These are phyloP conservation scores for Scenedesmus sp. DNA, from an alignment of 163 green algal genomes.

Conservation along the genomic window DNA sequence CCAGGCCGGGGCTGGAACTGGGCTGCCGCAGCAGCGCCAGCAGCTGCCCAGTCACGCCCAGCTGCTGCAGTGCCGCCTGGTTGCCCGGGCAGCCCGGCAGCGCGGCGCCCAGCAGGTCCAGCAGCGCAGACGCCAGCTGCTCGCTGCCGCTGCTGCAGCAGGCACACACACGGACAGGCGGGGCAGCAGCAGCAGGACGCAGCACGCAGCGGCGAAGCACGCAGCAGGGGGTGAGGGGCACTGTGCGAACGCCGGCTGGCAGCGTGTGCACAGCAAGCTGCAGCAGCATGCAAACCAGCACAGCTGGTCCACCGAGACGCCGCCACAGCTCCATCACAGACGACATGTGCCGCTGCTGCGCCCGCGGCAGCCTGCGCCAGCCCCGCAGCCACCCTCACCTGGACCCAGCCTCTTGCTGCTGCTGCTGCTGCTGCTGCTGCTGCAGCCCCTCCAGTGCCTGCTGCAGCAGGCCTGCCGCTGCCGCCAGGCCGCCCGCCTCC, in stretches of 20 bases:
- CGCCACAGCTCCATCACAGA: too few species aligned
- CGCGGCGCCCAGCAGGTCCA: constrained; percentile 51
- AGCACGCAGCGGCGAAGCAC: too few species aligned
- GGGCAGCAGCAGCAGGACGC: constrained; percentile 16
- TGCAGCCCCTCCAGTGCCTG: neutral
- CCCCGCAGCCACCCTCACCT: neutral
- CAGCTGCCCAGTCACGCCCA: constrained; percentile 25
- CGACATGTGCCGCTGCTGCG: neutral
- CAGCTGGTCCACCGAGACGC: too few species aligned
- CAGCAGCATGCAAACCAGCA: neutral
- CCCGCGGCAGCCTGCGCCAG: neutral
- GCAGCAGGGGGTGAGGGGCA: too few species aligned
- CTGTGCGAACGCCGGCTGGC: too few species aligned
- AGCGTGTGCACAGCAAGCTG: neutral
- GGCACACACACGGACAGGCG: neutral
- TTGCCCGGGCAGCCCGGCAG: constrained; percentile 50
- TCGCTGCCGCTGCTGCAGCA: neutral
- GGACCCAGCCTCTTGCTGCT: neutral
- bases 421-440: constrained; percentile 32
- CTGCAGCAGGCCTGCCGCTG: constrained; percentile 40
- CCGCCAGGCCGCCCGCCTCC: constrained; percentile 42
- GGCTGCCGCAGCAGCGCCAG: constrained; percentile 23
- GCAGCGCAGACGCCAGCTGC: constrained; percentile 38
- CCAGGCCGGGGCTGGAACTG: neutral
- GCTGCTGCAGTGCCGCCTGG: constrained; percentile 14